A percentile compares a stretch with the other conserved stretches of the same genome.
These are phyloP conservation scores for Podaxis sp. DNA, from an alignment of 768 basidiomycete species.

Conservation along the genomic window DNA sequence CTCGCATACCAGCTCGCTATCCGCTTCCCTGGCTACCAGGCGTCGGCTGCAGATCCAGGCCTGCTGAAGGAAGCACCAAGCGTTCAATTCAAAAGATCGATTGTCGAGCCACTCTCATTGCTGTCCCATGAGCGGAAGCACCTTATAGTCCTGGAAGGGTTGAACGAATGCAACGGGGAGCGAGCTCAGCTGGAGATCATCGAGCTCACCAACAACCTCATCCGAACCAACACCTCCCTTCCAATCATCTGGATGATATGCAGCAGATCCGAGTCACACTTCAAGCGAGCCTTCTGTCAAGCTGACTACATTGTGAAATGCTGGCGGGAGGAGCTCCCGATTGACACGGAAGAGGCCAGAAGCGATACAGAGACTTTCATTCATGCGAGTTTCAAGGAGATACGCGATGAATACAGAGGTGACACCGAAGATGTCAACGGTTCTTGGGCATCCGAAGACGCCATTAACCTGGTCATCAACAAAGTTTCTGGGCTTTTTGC, in stretches of 20 bases:
- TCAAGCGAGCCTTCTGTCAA: neutral
- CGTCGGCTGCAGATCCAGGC: neutral
- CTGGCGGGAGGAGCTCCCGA: neutral
- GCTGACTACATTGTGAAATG: neutral
- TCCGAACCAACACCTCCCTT: neutral
- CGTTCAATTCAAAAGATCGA: neutral
- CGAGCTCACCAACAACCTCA: neutral
- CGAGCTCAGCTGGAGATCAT: neutral
- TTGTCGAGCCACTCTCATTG: neutral
- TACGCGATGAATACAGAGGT: neutral
- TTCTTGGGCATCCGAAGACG: neutral
- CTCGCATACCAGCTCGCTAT: neutral
- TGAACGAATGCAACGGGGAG: neutral
- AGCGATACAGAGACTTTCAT: neutral
- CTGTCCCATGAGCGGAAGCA: neutral
- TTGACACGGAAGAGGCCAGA: neutral
- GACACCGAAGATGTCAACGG: neutral
- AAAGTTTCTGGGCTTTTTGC: neutral
- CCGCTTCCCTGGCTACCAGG: neutral
- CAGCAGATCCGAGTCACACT: neutral
- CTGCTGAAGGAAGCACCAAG: neutral
- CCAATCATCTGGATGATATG: neutral
- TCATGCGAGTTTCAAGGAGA: neutral
- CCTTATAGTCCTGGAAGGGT: neutral
- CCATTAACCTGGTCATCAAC: neutral